Base-by-base conservation (phyloP, 345 rosid species). In the Populus ilicifolia region DNA sequence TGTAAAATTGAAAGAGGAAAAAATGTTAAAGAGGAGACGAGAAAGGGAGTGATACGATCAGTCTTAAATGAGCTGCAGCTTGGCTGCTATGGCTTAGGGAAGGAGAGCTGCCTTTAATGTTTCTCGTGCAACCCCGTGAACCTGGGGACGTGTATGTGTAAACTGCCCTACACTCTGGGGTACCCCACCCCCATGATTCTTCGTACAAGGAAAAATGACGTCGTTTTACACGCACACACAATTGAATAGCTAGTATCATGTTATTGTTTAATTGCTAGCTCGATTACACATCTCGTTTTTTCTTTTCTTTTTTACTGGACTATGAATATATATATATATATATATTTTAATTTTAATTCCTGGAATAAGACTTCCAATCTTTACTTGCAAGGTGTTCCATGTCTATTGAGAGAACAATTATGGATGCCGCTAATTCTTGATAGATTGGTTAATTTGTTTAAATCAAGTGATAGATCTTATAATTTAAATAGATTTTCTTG, bases 91-190 rank as follows among this genome's bases (percentile, higher is more conserved):
- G 14, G 7, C n/a, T 33, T 4, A 30, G 29, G 30, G 48, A 20
- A 73, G 61, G 29, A 48, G 8, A 72, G 20, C 8, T 43, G 77
- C 36, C 75, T 83, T 83, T 75, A 78, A 72, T 80, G 48, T 69
- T 41, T 27, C 67, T 80, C 41, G 80, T 43, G 65, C 0, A 61
- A 46, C 61, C 81, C 74, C 86, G 84, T 85, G 88, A 85, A 33
- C 46, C 6, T 20, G 64, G 69, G 71, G 71, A 44, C 4, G 7
- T 21, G 23, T 43, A 27, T 43, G 20, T 21, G 30, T 0, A n/a
- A 44, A 16, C 39, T 75, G 72, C 79, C 79, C 78, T 61, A 16
- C 8, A 20, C 16, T 69, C 54, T 36, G 48, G 71, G 46, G 39
- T 25, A 61, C 71, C 66, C 69, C 72, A 41, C 71, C 30, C 56